Evolutionary conservation across 306 rosid genomes (phyloP).

Genomic region (Neltuma alba): DNA sequence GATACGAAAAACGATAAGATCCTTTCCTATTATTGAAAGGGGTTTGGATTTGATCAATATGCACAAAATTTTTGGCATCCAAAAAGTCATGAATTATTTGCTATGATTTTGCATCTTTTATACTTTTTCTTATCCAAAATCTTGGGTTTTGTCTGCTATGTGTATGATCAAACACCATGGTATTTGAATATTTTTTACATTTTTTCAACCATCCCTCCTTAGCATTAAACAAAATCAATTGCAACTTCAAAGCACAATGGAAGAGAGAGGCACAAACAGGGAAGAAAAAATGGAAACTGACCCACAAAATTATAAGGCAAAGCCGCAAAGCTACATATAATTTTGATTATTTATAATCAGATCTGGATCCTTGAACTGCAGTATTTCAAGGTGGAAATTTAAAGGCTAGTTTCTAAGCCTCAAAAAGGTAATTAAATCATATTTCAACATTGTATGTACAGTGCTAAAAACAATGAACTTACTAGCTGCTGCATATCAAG

Average conservation of each 20-base stretch:
- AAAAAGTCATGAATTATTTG: not conserved
- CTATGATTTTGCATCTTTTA: not conserved
- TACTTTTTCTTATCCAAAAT: not conserved
- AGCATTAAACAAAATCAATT: not conserved
- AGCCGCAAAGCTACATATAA: not conserved
- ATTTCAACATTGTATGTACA: constrained; percentile 3
- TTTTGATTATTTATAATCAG: not conserved
- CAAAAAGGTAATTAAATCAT: not conserved
- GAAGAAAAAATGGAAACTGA: not conserved
- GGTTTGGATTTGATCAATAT: not conserved
- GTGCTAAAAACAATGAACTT: not conserved
- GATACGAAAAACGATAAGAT: not conserved
- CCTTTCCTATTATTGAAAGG: not conserved
- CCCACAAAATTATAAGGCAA: not conserved
- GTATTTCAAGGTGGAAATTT: not conserved
- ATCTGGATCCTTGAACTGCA: not conserved
- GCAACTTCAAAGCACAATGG: not conserved
- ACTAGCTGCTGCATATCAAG: not conserved
- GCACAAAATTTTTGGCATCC: not conserved
- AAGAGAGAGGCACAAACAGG: not conserved
- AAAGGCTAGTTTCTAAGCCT: not conserved
- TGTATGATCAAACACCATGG: not conserved
- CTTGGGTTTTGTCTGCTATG: not conserved
- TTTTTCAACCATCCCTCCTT: not conserved
- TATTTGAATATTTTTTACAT: not conserved